A percentile compares a stretch with the other conserved stretches of the same genome.
These are phyloP conservation scores for Pontederia crassipes DNA, from an alignment of 176 grass and related monocot genomes.

Conservation along the genomic window DNA sequence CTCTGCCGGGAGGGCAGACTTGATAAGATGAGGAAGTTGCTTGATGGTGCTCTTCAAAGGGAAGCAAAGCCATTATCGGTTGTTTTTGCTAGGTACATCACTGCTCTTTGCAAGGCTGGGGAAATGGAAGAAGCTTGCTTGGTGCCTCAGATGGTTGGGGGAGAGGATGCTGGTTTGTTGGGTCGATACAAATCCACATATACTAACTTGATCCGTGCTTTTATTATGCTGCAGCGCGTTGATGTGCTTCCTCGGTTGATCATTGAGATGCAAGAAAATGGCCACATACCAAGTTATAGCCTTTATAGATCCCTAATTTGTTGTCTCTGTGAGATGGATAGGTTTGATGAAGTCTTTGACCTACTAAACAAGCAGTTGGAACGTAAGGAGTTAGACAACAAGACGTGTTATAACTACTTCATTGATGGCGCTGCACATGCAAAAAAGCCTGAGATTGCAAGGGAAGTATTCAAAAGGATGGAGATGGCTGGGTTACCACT, in stretches of 20 bases:
- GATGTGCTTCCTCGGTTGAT: constrained; percentile 64
- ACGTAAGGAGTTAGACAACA: constrained; percentile 36
- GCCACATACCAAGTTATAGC: constrained; percentile 48
- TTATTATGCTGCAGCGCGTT: constrained; percentile 43
- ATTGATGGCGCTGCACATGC: constrained; percentile 64
- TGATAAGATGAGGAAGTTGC: constrained; percentile 57
- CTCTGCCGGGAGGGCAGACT: constrained; percentile 67
- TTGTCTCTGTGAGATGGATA: constrained; percentile 58
- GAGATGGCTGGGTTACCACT: constrained; percentile 50
- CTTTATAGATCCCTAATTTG: constrained; percentile 61
- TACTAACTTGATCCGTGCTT: constrained; percentile 66
- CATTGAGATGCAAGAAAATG: constrained; percentile 91
- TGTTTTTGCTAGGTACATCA: constrained; percentile 59
- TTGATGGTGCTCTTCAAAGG: constrained; percentile 53
- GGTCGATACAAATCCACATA: constrained; percentile 67
- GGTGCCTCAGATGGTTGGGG: constrained; percentile 41
- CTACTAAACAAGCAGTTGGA: constrained; percentile 61
- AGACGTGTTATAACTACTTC: constrained; percentile 73
- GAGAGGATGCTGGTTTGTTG: constrained; percentile 27
- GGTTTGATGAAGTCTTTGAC: constrained; percentile 43
- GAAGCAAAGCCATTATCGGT: constrained; percentile 36
- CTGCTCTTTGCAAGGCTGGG: constrained; percentile 67
- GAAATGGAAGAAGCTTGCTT: constrained; percentile 46
- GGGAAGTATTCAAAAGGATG: constrained; percentile 64
- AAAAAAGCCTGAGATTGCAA: constrained; percentile 64